These are phyloP conservation scores for Ilyonectria robusta DNA, from an alignment of 2,329 filamentous ascomycete genomes.

Conservation along the genomic window DNA sequence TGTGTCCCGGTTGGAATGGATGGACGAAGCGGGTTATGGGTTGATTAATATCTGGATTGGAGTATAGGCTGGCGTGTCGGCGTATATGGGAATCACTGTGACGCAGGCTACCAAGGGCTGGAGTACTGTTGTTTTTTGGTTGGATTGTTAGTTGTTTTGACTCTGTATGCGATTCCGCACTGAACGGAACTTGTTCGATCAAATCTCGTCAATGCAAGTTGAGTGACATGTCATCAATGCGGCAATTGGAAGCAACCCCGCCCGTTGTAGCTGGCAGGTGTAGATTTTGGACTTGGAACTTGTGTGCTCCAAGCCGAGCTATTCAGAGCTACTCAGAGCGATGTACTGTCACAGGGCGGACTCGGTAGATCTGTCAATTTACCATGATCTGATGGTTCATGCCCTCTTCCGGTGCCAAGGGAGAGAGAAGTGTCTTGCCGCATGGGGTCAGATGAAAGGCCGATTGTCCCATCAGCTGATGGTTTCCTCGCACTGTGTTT, in stretches of 20 bases:
- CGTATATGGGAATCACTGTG: constrained; percentile 36
- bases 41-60: constrained; percentile 17
- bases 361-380: background rate
- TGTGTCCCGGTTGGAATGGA: constrained; percentile 17
- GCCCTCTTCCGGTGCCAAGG: background rate
- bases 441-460: constrained; percentile 4
- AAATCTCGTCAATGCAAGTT: background rate
- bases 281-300: background rate
- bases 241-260: background rate
- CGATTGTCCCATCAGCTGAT: constrained; percentile 18
- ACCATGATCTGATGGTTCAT: background rate
- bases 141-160: constrained; percentile 22
- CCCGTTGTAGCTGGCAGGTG: background rate
- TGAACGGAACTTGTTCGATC: background rate
- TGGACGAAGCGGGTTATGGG: constrained; percentile 6
- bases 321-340: background rate
- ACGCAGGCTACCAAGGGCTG: constrained; percentile 50
- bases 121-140: constrained; percentile 43
- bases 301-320: background rate
- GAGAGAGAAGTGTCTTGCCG: background rate
- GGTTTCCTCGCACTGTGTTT: constrained; percentile 21
- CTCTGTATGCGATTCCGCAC: constrained; percentile 9
- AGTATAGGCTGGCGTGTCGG: constrained; percentile 30
- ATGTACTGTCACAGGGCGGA: background rate
- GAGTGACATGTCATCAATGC: background rate